Base-by-base conservation (phyloP, 305 asterid species). In the Caryopteris hybrid region DNA sequence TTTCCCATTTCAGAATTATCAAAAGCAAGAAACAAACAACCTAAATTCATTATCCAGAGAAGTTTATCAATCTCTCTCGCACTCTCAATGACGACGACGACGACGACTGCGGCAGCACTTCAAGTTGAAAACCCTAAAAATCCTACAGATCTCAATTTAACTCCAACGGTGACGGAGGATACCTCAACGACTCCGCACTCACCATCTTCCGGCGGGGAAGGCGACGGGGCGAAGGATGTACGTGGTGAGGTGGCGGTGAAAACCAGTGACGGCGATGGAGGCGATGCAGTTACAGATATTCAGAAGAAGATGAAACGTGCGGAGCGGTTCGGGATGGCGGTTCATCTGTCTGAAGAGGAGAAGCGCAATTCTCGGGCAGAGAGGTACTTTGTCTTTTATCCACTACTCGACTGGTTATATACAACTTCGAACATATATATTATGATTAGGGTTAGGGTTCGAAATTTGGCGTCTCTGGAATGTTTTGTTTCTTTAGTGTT, bases 281-380 rank as follows among this genome's bases (percentile, higher is more conserved):
- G 76, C 53, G 72, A 56, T 25, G 69, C 68, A 54, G 76, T 36
- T 51, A 73, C 85, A 16, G 88, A 79, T 74, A 61, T 83, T 53
- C 77, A 88, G 79, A 88, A 88, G 84, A 88, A 85, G 81, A 82
- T 84, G 90, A 86, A 80, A 73, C 86, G 92, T 8, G 95, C 90
- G 23, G 92, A 88, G 83, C 79, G 95, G 48, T 88, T 88, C 23
- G 92, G 95, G 8, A 47, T 81, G 82, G 74, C 90, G 27, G 81
- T 85, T 3, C 79, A 84, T 39, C 74, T 88, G 6, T 84, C 95
- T 9, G 92, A 88, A 69, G 57, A 81, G 59, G 95, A 88, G 78
- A 88, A 88, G 75, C 95, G 92, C 60, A 82, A 78, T 61, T 80
- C 95, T 64, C 85, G 95, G 57, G 92, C 95, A 0, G 88, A 85